Percentiles rank a stretch among this genome's conserved stretches.
phyloP scores from a whole-genome alignment of 2,329 filamentous ascomycete genomes.

The Aspergillus fumigatus region DNA sequence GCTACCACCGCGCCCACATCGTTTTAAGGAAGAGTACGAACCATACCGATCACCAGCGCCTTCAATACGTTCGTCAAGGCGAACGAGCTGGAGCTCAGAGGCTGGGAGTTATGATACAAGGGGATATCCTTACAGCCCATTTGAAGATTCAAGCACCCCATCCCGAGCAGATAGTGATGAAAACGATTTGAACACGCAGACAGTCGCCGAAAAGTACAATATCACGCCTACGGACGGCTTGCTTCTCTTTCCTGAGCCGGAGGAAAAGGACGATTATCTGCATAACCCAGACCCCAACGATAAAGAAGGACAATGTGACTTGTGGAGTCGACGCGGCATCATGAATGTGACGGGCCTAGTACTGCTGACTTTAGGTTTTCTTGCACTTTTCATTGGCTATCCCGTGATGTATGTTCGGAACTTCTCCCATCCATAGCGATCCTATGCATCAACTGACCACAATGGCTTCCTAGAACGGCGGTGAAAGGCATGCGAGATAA shows the following conservation, averaged over 20 bases:
- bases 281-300: conserved; percentile 67
- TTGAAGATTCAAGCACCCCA: conserved; percentile 56
- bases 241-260: conserved; percentile 65
- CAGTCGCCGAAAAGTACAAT: conserved; percentile 69
- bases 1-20: conserved; percentile 42
- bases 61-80: conserved; percentile 53
- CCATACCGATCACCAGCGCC: conserved; percentile 44
- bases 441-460: conserved; percentile 7
- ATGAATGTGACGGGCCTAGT: conserved; percentile 61
- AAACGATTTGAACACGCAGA: conserved; percentile 64
- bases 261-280: conserved; percentile 68
- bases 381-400: conserved; percentile 65
- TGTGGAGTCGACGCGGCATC: conserved; percentile 61
- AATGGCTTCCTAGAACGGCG: conserved; percentile 48
- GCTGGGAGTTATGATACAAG: conserved; percentile 50
- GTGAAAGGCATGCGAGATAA: conserved; percentile 42
- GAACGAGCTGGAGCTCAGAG: conserved; percentile 64
- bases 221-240: conserved; percentile 64
- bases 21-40: conserved; percentile 50
- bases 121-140: conserved; percentile 49
- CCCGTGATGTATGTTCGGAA: conserved; percentile 58
- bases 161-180: conserved; percentile 62
- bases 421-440: not conserved
- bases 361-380: conserved; percentile 56
- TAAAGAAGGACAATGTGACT: conserved; percentile 57